Evolutionary conservation across 176 grass and related monocot species (phyloP).

Genomic region (Rhynchospora tenuis): DNA sequence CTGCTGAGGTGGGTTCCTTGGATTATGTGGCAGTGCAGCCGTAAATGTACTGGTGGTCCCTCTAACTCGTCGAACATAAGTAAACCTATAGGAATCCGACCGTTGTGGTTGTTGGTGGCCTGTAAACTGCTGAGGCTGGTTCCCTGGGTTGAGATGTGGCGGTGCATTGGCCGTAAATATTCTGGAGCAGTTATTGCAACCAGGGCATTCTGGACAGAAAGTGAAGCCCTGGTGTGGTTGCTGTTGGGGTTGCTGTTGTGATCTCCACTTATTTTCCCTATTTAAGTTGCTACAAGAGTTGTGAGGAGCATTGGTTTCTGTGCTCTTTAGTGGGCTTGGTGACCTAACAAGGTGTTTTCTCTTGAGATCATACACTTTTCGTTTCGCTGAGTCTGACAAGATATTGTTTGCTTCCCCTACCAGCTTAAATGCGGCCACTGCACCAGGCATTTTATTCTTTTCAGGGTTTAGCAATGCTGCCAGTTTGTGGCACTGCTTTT

Average conservation of each 20-base stretch:
- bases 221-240: too few species aligned
- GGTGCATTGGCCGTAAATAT: too few species aligned
- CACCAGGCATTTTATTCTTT: slow-evolving; percentile 68
- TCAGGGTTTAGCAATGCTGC: slow-evolving; percentile 80
- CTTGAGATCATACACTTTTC: too few species aligned
- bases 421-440: slow-evolving; percentile 84
- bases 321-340: slow-evolving; percentile 23
- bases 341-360: not conserved
- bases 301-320: not conserved
- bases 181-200: not conserved
- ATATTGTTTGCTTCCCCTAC: slow-evolving; percentile 55
- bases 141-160: too few species aligned
- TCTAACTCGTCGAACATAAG: slow-evolving; percentile 6
- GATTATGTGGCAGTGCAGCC: too few species aligned
- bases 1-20: too few species aligned
- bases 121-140: too few species aligned
- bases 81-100: not conserved
- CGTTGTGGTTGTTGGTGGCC: too few species aligned
- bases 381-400: slow-evolving; percentile 47
- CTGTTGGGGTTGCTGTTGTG: not conserved
- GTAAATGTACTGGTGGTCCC: too few species aligned
- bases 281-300: slow-evolving; percentile 28
- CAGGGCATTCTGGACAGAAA: too few species aligned
- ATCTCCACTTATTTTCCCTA: not conserved
- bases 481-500: slow-evolving; percentile 74